Base-by-base conservation (phyloP, 2,329 filamentous ascomycete species). In the Pseudogymnoascus sp. region DNA sequence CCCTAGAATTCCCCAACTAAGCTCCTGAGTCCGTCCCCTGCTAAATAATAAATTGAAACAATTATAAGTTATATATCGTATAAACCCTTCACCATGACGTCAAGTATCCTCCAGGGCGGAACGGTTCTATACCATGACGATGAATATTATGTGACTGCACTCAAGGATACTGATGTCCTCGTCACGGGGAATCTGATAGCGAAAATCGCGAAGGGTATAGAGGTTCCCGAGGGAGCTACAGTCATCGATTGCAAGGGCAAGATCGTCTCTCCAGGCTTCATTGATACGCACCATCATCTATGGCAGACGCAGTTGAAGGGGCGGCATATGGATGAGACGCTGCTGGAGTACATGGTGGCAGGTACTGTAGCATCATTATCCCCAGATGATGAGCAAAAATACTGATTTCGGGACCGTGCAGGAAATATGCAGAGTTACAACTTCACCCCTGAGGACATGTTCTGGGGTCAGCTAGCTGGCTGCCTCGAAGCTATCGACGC, bases 381-480 rank as follows among this genome's bases (percentile, higher is more conserved):
- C 7, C 12, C 2, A 10, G 21, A 26, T 63, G 23, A 67, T 68
- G 37, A 1, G 34, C 12, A 29, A n/a, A n/a, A 59, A 51, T 40
- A 40, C 26, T 26, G 23, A 47, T 12, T 3, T 60, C 23, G 11
- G 61, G 10, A 64, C 4, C 11, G 4, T 8, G 18, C 40, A 76
- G 77, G 77, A 29, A 78, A 79, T 60, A 69, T 75, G 29, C 69
- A 73, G 26, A 71, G 71, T 16, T 71, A 69, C 11, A 67, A 76
- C 60, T 78, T 76, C 65, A 68, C 65, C 3, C 68, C 76, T 1
- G 71, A 77, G 1, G 81, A 83, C 63, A 69, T 80, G 2, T 81
- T 79, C 69, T 79, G 78, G 74, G 77, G 77, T n/a, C 69, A 77
- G 64, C 68, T 79, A 4, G 74, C 71, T 8, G 78, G 77, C 1